phyloP scores from a whole-genome alignment of 169 alveolate species.

The Cryptosporidium ubiquitum region DNA sequence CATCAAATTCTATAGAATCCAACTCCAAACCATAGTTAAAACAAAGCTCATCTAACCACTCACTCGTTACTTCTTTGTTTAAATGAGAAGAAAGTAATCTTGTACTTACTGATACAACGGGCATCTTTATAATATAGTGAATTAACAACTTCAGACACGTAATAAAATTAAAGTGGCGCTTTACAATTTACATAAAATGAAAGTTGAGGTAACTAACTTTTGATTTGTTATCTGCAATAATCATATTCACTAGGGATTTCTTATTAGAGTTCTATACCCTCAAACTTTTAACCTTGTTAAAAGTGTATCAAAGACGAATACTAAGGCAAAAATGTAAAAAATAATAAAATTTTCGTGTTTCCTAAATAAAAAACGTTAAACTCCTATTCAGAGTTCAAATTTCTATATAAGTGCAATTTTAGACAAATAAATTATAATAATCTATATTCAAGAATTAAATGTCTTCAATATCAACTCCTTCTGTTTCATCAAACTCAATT shows the following conservation, averaged over 20 bases:
- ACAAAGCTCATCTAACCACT: slow-evolving; percentile 92
- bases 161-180: neutral
- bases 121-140: slow-evolving; percentile 78
- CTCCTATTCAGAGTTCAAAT: neutral
- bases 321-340: neutral
- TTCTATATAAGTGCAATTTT: neutral
- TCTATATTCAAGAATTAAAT: slow-evolving; percentile 10
- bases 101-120: slow-evolving; percentile 85
- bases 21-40: slow-evolving; percentile 97
- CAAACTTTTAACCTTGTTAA: neutral
- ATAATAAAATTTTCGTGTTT: too few species aligned
- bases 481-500: slow-evolving; percentile 86
- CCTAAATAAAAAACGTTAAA: neutral
- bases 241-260: neutral
- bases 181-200: neutral
- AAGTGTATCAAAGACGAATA: neutral
- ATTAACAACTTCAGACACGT: neutral
- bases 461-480: slow-evolving; percentile 71
- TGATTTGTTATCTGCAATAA: neutral
- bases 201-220: neutral
- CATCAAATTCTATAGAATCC: slow-evolving; percentile 90
- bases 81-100: slow-evolving; percentile 79
- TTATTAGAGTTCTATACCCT: neutral
- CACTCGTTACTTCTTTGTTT: slow-evolving; percentile 85
- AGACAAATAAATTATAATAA: neutral